A percentile compares a stretch with the other conserved stretches of the same genome.
These are phyloP conservation scores for Irpex rosettiformis DNA, from an alignment of 1,284 basidiomycete species.

Conservation along the genomic window DNA sequence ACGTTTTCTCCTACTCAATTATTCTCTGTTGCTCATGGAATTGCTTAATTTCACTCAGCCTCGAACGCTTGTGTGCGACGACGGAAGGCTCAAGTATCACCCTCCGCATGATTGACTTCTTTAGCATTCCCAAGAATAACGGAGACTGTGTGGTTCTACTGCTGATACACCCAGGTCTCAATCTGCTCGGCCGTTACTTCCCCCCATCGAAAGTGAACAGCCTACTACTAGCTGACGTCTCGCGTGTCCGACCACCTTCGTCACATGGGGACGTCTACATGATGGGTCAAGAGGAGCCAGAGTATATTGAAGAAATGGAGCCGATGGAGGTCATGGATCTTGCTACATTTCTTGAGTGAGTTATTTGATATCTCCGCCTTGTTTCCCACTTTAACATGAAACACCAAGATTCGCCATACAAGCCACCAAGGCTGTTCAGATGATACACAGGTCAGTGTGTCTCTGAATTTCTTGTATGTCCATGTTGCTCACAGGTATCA, in stretches of 20 bases:
- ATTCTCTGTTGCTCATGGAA: background rate
- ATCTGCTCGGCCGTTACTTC: conserved; percentile 62
- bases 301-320: conserved; percentile 49
- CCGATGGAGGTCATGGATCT: conserved; percentile 70
- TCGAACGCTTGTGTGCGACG: conserved; percentile 47
- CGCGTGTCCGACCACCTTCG: conserved; percentile 37
- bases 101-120: conserved; percentile 59
- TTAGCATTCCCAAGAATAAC: conserved; percentile 57
- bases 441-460: conserved; percentile 50
- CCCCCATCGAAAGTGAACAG: conserved; percentile 65
- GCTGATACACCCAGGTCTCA: conserved; percentile 61
- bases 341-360: conserved; percentile 68
- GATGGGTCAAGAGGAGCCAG: conserved; percentile 44
- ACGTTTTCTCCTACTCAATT: conserved; percentile 22
- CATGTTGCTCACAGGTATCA: conserved; percentile 6
- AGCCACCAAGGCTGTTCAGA: conserved; percentile 65
- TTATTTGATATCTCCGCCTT: conserved; percentile 1
- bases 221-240: conserved; percentile 55
- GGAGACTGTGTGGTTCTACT: conserved; percentile 67
- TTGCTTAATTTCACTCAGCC: conserved; percentile 31
- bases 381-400: background rate
- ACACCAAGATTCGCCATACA: conserved; percentile 63
- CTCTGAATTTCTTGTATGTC: conserved; percentile 2
- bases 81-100: conserved; percentile 50
- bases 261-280: conserved; percentile 50